These are phyloP conservation scores for Pyricularia pennisetigena DNA, from an alignment of 2,329 filamentous ascomycete genomes.

Conservation along the genomic window DNA sequence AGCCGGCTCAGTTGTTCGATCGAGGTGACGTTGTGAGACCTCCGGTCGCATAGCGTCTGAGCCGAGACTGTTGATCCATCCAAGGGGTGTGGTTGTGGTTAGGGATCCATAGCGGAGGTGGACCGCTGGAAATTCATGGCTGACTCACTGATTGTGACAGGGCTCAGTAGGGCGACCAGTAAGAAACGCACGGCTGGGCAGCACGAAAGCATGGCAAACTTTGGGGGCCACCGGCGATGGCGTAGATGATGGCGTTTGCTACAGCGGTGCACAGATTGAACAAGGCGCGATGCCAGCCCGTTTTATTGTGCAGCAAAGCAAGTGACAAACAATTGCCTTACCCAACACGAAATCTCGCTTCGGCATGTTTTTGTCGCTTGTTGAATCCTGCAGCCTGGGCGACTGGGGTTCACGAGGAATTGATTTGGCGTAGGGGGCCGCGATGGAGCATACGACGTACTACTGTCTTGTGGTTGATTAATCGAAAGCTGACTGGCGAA, in stretches of 20 bases:
- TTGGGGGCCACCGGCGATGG: no score
- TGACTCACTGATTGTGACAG: not conserved
- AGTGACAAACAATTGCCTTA: not conserved
- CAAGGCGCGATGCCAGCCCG: not conserved
- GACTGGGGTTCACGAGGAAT: not conserved
- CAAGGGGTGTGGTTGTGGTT: not conserved
- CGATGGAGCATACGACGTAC: no score
- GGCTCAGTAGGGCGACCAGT: not conserved
- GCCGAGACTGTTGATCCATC: not conserved
- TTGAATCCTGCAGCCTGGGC: not conserved
- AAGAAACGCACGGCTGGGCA: not conserved
- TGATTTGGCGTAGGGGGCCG: no score
- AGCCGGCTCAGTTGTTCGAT: not conserved
- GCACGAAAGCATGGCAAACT: not conserved
- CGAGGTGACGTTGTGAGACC: not conserved
- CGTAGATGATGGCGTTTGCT: not conserved
- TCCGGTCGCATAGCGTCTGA: not conserved
- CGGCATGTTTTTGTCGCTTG: not conserved
- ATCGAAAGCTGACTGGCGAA: no score
- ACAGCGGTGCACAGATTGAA: no score
- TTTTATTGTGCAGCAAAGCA: not conserved
- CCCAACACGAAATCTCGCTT: not conserved
- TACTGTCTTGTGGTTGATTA: no score
- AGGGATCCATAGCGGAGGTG: not conserved
- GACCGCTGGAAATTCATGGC: not conserved